These are phyloP conservation scores for Rosa lucieae DNA, from an alignment of 306 rosid species.

Conservation along the genomic window DNA sequence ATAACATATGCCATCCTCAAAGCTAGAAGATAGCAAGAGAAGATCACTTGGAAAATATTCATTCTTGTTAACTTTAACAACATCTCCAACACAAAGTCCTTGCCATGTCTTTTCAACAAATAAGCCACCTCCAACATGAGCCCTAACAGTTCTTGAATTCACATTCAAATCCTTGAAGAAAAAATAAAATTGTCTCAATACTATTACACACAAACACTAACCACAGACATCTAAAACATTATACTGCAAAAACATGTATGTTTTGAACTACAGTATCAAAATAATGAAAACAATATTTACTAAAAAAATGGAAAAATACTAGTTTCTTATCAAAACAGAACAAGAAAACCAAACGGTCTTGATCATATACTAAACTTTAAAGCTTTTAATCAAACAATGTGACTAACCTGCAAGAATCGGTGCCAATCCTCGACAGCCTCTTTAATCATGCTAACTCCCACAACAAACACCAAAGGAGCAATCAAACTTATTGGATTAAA, in stretches of 20 bases:
- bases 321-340: background rate
- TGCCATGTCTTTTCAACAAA: conserved; percentile 25
- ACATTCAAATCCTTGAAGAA: conserved; percentile 28
- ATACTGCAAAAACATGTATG: background rate
- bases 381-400: background rate
- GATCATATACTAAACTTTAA: background rate
- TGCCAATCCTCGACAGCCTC: conserved; percentile 40
- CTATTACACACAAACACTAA: background rate
- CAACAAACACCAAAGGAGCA: conserved; percentile 34
- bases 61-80: conserved; percentile 27
- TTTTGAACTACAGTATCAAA: background rate
- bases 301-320: background rate
- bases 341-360: background rate
- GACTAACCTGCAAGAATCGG: conserved; percentile 36
- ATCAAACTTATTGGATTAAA: conserved; percentile 12
- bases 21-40: conserved; percentile 31
- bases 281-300: background rate
- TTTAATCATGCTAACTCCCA: conserved; percentile 34
- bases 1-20: conserved; percentile 36
- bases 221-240: background rate
- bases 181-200: background rate
- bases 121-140: conserved; percentile 1
- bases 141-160: conserved; percentile 26
- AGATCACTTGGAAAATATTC: conserved; percentile 40
- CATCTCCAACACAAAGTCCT: conserved; percentile 27